These are phyloP conservation scores for Microsporum ferrugineum DNA, from an alignment of 2,329 filamentous ascomycete genomes.

Conservation along the genomic window DNA sequence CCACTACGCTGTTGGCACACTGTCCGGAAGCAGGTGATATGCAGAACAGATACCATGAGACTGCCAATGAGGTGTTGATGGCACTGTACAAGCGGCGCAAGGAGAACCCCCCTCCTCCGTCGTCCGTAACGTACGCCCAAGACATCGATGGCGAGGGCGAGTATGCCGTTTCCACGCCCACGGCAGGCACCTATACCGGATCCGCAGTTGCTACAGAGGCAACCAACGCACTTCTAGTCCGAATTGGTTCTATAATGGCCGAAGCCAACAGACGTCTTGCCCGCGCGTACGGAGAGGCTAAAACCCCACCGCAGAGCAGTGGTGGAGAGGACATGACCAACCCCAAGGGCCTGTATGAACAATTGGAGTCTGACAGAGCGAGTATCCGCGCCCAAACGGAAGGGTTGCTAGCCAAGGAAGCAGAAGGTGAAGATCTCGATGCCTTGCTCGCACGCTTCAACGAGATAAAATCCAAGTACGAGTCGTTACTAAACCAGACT, in stretches of 20 bases:
- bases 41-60: constrained; percentile 67
- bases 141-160: constrained; percentile 23
- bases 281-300: constrained; percentile 47
- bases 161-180: constrained; percentile 24
- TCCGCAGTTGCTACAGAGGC: constrained; percentile 42
- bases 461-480: constrained; percentile 25
- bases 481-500: constrained; percentile 35
- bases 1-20: constrained; percentile 56
- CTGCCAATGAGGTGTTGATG: constrained; percentile 74
- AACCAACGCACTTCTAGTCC: constrained; percentile 57
- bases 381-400: constrained; percentile 32
- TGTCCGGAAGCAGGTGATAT: constrained; percentile 70
- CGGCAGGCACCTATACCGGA: constrained; percentile 31
- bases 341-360: constrained; percentile 31
- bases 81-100: constrained; percentile 56
- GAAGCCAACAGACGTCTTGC: constrained; percentile 63
- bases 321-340: constrained; percentile 28
- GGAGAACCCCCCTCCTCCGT: constrained; percentile 56
- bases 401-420: constrained; percentile 27
- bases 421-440: constrained; percentile 27
- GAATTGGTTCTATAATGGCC: constrained; percentile 56
- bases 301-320: constrained; percentile 38
- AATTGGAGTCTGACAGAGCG: constrained; percentile 35
- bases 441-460: constrained; percentile 31
- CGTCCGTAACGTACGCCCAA: constrained; percentile 45